These are phyloP conservation scores for Bipolaris sorokiniana DNA, from an alignment of 2,329 filamentous ascomycete species.

Conservation along the genomic window DNA sequence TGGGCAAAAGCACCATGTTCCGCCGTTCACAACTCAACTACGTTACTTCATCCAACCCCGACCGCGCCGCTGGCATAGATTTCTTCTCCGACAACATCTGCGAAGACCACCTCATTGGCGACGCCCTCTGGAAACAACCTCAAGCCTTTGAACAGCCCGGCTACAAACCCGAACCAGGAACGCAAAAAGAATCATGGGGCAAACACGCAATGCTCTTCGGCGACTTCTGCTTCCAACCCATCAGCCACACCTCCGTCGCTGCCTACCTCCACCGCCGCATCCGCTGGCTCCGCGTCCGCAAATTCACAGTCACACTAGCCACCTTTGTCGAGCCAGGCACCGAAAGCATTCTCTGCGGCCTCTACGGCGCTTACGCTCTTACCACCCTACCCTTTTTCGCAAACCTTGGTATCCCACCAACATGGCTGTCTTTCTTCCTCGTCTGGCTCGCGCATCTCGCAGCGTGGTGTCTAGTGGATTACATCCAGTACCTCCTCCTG, in stretches of 20 bases:
- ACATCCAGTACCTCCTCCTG: slow-evolving; percentile 72
- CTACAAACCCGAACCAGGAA: slow-evolving; percentile 31
- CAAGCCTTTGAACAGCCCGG: slow-evolving; percentile 38
- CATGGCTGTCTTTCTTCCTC: slow-evolving; percentile 69
- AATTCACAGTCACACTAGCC: slow-evolving; percentile 88
- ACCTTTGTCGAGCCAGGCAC: slow-evolving; percentile 93
- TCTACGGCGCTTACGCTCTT: slow-evolving; percentile 78
- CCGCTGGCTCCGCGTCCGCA: slow-evolving; percentile 89
- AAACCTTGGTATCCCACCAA: slow-evolving; percentile 62
- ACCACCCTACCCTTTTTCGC: slow-evolving; percentile 74
- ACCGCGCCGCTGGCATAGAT: slow-evolving; percentile 74
- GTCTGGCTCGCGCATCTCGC: slow-evolving; percentile 71
- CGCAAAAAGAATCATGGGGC: slow-evolving; percentile 57
- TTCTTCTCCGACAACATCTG: slow-evolving; percentile 96
- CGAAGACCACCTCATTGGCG: slow-evolving; percentile 95
- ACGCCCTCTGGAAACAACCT: slow-evolving; percentile 78
- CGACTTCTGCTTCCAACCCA: slow-evolving; percentile 88
- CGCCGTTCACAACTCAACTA: slow-evolving; percentile 85
- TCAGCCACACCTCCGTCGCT: slow-evolving; percentile 76
- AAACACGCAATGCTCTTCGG: slow-evolving; percentile 87
- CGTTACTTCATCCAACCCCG: slow-evolving; percentile 63
- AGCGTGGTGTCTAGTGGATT: slow-evolving; percentile 78
- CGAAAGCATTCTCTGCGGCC: slow-evolving; percentile 82
- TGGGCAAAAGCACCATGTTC: slow-evolving; percentile 99
- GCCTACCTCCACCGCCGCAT: slow-evolving; percentile 82